Conservation (phyloP, 345 rosid species). For the Euphorbia pulcherrima region DNA sequence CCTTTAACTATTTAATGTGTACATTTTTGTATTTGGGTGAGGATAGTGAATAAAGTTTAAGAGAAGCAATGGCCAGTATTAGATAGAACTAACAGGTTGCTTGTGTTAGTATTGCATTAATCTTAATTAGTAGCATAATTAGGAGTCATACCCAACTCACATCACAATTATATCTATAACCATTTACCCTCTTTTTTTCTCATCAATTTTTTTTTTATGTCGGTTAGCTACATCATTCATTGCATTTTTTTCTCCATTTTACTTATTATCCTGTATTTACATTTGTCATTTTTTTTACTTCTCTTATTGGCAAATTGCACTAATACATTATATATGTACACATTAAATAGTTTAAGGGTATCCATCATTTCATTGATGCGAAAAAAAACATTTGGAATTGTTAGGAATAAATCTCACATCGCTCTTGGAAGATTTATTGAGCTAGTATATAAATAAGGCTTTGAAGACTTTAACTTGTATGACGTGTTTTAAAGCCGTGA, state of each 20-base stretch:
- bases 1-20: too few species aligned
- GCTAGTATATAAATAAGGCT: too few species aligned
- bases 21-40: background rate
- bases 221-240: conserved; percentile 22
- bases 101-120: background rate
- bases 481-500: too few species aligned
- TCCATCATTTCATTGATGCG: conserved; percentile 18
- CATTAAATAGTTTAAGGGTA: background rate
- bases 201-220: conserved; percentile 18
- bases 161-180: background rate
- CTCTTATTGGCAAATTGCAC: background rate
- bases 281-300: background rate
- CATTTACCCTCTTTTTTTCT: background rate
- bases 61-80: conserved; percentile 22
- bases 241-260: background rate
- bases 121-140: background rate
- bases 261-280: background rate
- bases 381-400: conserved; percentile 4
- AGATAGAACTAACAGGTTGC: conserved; percentile 26
- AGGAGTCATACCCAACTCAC: conserved; percentile 18
- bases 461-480: too few species aligned
- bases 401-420: too few species aligned
- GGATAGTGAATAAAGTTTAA: conserved; percentile 9
- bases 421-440: too few species aligned
- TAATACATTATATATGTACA: background rate